Base-by-base conservation (phyloP, 768 basidiomycete genomes). In the Strobilomyces confusus region DNA sequence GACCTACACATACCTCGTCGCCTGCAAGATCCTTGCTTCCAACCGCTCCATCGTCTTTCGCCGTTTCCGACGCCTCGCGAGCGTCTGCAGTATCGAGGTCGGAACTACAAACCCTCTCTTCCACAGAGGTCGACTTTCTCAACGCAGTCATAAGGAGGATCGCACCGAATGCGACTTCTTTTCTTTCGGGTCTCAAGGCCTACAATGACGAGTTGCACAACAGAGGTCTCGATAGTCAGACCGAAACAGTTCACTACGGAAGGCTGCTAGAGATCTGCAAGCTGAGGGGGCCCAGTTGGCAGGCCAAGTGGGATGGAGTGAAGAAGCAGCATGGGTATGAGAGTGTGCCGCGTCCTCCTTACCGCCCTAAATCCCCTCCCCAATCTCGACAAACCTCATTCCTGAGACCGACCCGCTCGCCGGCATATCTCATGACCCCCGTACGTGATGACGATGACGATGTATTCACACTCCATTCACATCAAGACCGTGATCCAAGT, bases 181-280 rank as follows among this genome's bases (percentile, higher is more conserved):
- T 92, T 63, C 75, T 89, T 36, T 79, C 81, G 5, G 80, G 92
- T n/a, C 84, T 91, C 76, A 90, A 88, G 64, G 87, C 90, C 0
- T 93, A 94, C 69, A 89, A 85, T 62, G 84, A 88, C 52, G 80
- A 92, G 20, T 72, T 93, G 22, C 78, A 80, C 53, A 86, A 88
- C 59, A 79, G 84, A 2, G 86, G 86, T 3, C 70, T 92, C n/a
- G 87, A 92, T 56, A 78, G 84, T 20, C 82, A 85, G 57, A 75
- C 80, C 9, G 92, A 92, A 66, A 87, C 89, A 11, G 74, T 85
- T 4, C 89, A 87, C 63, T 95, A 93, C 66, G 82, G 83, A 19
- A 88, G 90, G 66, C 69, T 95, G 29, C 71, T 95, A 54, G 92
- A 93, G 67, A 74, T 95, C 4, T 89, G 89, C 43, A 89, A 87